Evolutionary conservation across 192 early-diverging fungal genomes (phyloP), one percentile per base, ranked within the genome.

Genomic region (Martensiomyces pterosporus): DNA sequence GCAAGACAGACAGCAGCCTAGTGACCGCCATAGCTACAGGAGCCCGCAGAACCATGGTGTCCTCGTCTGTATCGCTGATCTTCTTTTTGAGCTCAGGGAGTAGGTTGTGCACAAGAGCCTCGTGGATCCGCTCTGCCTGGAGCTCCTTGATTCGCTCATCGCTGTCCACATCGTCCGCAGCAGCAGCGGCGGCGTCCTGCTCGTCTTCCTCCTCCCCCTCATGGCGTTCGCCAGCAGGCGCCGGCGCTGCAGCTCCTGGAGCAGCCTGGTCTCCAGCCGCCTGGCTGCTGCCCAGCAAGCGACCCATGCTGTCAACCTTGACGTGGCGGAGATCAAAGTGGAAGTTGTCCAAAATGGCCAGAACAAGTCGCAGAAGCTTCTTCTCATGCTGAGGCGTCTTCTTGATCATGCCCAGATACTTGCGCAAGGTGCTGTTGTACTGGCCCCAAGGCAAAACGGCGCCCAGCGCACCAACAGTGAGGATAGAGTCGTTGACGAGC

Each of bases 21-120:
- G 89, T 84, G 35, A 94, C 84, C 6, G 90, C 87, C 37, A 97
- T 54, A 1, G 91, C 90, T 9, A 99, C 61, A 1, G 93, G 93
- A 0, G 95, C 80, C 42, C 97, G 87, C 7, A 88, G 55, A 13
- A 76, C 79, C 25, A 95, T 68, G 39, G 80, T 88, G 13, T 90
- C 80, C 37, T 92, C 85, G 50, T 82, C 80, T 38, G 80, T 76
- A 35, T 88, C 75, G 24, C 78, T 80, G 17, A 98, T 55, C 55
- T 82, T 80, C 15, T 71, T 77, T 27, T 93, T 82, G 14, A 99
- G 72, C 32, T 85, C 85, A 0, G 97, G 97, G 9, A 99, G 49
- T 18, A 99, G 46, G 52, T 82, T 81, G 24, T 72, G 62, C 5
- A 92, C 69, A n/a, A 98, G 79, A 0, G 72, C 76, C 26, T 81